phyloP scores from a whole-genome alignment of 164 flowering plant species.

The Kalanchoe fedtschenkoi region DNA sequence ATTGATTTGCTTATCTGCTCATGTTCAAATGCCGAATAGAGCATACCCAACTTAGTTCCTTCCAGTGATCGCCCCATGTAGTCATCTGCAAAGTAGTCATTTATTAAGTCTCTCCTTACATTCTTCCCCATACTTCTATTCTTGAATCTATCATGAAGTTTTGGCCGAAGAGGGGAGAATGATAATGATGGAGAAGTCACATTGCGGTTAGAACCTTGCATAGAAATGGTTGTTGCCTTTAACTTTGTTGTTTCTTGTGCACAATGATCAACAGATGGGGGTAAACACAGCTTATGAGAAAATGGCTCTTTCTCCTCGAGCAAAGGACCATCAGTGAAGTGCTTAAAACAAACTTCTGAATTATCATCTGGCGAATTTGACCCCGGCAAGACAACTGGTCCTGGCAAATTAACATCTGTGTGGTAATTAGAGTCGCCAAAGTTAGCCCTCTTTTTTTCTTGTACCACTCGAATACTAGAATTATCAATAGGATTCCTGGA shows the following conservation, averaged over 20 bases:
- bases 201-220: constrained; percentile 28
- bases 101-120: constrained; percentile 3
- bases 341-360: constrained; percentile 14
- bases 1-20: constrained; percentile 22
- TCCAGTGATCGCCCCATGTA: constrained; percentile 29
- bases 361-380: constrained; percentile 17
- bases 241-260: constrained; percentile 6
- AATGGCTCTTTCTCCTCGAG: constrained; percentile 8
- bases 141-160: constrained; percentile 12
- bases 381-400: constrained; percentile 24
- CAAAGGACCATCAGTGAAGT: constrained; percentile 23
- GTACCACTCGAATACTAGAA: constrained; percentile 13
- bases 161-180: constrained; percentile 78
- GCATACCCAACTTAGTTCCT: constrained; percentile 21
- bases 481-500: constrained; percentile 7
- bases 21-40: constrained; percentile 28
- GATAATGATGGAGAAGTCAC: constrained; percentile 35
- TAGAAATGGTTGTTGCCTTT: constrained; percentile 17
- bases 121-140: not conserved
- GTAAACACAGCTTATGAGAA: constrained; percentile 2
- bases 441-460: constrained; percentile 55
- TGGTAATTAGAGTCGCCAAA: constrained; percentile 20
- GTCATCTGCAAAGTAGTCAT: constrained; percentile 22
- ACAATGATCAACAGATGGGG: constrained; percentile 6
- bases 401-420: constrained; percentile 23